Conservation (phyloP, 129 eudicot species). For the Lonicera japonica region DNA sequence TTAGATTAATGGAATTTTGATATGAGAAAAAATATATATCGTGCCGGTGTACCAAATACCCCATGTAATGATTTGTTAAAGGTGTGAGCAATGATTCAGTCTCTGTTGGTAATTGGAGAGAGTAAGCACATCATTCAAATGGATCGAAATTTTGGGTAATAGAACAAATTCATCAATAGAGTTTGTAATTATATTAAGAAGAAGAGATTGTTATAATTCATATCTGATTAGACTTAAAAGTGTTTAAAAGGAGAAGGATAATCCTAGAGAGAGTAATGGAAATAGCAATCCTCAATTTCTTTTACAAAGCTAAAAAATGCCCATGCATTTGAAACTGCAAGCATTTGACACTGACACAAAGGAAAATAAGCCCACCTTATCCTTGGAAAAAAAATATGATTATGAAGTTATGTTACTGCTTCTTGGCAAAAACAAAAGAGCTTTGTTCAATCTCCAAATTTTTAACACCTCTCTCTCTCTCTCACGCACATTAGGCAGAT, state of each 20-base stretch:
- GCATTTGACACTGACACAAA: too few species aligned
- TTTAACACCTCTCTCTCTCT: too few species aligned
- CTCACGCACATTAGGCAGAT: too few species aligned
- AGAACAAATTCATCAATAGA: not conserved
- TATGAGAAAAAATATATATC: too few species aligned
- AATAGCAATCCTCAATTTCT: not conserved
- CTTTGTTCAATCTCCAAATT: too few species aligned
- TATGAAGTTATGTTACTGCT: too few species aligned
- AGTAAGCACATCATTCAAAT: not conserved
- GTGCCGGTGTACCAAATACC: not conserved
- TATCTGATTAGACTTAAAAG: not conserved
- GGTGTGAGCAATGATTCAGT: not conserved
- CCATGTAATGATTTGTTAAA: not conserved
- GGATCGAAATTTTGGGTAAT: not conserved
- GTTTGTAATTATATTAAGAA: not conserved
- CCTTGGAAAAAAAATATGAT: too few species aligned
- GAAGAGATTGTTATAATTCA: not conserved
- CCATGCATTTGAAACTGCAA: not conserved
- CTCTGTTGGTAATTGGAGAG: not conserved
- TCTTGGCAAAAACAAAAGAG: too few species aligned
- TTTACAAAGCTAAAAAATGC: not conserved
- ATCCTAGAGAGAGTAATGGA: not conserved
- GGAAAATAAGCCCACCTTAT: too few species aligned
- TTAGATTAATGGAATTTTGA: too few species aligned
- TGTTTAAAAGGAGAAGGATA: too few species aligned